A percentile compares a stretch with the other conserved stretches of the same genome.
Evolutionary conservation across 2,329 filamentous ascomycete species (phyloP).

Genomic region (Fusarium staphyleae): DNA sequence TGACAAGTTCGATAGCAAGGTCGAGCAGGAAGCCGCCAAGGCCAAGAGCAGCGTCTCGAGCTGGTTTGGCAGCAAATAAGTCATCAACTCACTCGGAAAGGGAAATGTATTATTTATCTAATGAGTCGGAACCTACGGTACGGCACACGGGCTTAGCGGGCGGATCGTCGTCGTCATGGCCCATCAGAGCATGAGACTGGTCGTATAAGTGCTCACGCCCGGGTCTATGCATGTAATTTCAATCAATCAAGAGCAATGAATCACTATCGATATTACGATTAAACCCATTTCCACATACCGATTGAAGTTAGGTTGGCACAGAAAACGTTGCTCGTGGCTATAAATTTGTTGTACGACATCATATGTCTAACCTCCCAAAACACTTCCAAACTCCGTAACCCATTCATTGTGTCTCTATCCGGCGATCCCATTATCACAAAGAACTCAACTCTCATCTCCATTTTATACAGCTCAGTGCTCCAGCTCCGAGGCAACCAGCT

Average conservation of each 20-base stretch:
- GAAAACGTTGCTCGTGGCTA: too few species aligned
- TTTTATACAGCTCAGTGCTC: slow-evolving; percentile 36
- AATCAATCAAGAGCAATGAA: slow-evolving; percentile 27
- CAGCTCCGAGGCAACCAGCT: slow-evolving; percentile 69
- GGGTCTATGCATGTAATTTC: slow-evolving; percentile 22
- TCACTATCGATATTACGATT: slow-evolving; percentile 10
- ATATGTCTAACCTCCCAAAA: slow-evolving; percentile 22
- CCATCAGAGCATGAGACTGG: slow-evolving; percentile 21
- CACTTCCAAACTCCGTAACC: slow-evolving; percentile 21
- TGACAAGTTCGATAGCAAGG: slow-evolving; percentile 82
- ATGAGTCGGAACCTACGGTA: slow-evolving; percentile 15
- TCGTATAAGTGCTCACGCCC: slow-evolving; percentile 2
- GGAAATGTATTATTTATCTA: slow-evolving; percentile 26
- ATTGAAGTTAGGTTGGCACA: background rate
- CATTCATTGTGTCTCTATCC: background rate
- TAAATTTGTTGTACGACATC: too few species aligned
- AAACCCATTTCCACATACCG: background rate
- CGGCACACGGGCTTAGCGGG: slow-evolving; percentile 19
- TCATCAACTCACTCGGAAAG: slow-evolving; percentile 25
- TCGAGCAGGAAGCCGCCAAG: slow-evolving; percentile 79
- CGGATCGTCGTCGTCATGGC: slow-evolving; percentile 5
- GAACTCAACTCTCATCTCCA: background rate
- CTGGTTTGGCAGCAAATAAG: slow-evolving; percentile 75
- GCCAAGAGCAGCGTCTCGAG: slow-evolving; percentile 83
- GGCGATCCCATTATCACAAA: background rate